Evolutionary conservation across 1,284 basidiomycete genomes (phyloP).

Genomic region (Pascua guehoae): DNA sequence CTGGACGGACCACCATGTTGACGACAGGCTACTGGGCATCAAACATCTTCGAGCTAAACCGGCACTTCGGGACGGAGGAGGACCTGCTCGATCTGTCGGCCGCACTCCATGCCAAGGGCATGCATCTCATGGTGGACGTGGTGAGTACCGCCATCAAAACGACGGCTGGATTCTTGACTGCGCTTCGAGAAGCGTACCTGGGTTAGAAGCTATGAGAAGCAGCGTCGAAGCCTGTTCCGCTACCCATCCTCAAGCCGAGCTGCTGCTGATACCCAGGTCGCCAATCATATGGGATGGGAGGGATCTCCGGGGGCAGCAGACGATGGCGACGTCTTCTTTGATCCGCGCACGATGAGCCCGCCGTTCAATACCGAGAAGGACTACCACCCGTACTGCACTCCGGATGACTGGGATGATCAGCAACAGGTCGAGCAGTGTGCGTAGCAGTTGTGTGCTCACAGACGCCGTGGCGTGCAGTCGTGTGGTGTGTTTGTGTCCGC

Average conservation of each 20-base stretch:
- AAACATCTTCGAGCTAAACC: conserved; percentile 48
- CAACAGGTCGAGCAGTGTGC: conserved; percentile 51
- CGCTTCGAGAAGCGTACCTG: too few species aligned
- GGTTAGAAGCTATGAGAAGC: not conserved
- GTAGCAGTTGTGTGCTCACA: conserved; percentile 6
- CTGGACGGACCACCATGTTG: conserved; percentile 3
- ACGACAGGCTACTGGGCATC: conserved; percentile 46
- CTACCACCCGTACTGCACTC: conserved; percentile 50
- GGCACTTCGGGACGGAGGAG: conserved; percentile 49
- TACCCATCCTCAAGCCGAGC: not conserved
- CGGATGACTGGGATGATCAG: conserved; percentile 49
- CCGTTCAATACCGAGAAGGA: conserved; percentile 24
- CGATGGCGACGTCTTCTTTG: conserved; percentile 18
- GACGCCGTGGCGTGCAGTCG: too few species aligned
- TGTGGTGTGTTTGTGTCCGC: too few species aligned
- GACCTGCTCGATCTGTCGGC: conserved; percentile 50
- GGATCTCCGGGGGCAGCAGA: too few species aligned
- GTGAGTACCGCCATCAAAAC: conserved; percentile 22
- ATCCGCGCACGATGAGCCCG: not conserved
- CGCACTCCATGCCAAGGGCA: conserved; percentile 51
- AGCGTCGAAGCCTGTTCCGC: not conserved
- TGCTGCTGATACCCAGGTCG: not conserved
- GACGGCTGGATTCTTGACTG: too few species aligned
- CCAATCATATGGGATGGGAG: conserved; percentile 38
- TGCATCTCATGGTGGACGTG: conserved; percentile 56